Evolutionary conservation across 768 basidiomycete species (phyloP), one percentile per base, ranked within the genome.

Genomic region (Pholiota microspora): DNA sequence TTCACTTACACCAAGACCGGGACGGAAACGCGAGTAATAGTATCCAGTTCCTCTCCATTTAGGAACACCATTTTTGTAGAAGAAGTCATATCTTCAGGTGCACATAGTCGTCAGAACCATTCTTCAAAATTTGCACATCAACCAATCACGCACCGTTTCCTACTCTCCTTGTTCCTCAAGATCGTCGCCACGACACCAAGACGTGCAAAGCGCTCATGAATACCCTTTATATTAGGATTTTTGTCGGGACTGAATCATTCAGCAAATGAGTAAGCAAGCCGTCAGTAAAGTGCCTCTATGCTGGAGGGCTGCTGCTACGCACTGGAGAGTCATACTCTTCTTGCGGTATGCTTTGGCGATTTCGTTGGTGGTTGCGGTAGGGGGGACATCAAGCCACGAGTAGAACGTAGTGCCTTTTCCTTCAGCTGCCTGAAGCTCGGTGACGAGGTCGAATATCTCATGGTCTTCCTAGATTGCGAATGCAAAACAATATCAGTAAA

Each of bases 351-450:
- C 93, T 68, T 89, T 92, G 47, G 81, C 81, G 61, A 98, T 92
- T 58, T 96, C 92, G 24, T 78, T 58, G 4, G 84, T 81, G 13
- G 84, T 74, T 0, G 94, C 95, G 0, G 85, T 84, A 3, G 85
- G 71, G 2, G 91, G 74, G 1, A 97, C 82, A 54, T 89, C 88
- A 40, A 99, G 75, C 86, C 89, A 96, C 9, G 92, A 92, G 74
- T 99, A 99, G 74, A 98, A 99, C 0, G 86, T 91, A n/a, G 89
- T 92, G 28, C 88, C 92, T 67, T 89, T 94, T 77, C 94, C 94
- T 76, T 97, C 95, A 2, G 91, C 75, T 2, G 74, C 75, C 69
- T 95, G 87, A 18, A 98, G 68, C 16, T 81, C 89, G 58, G 82
- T 81, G 55, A 96, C 94, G 12, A 97, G 79, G 72, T 97, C 95